These are phyloP conservation scores for Suhomyces canberraensis DNA, from an alignment of 805 yeast species.

Conservation along the genomic window DNA sequence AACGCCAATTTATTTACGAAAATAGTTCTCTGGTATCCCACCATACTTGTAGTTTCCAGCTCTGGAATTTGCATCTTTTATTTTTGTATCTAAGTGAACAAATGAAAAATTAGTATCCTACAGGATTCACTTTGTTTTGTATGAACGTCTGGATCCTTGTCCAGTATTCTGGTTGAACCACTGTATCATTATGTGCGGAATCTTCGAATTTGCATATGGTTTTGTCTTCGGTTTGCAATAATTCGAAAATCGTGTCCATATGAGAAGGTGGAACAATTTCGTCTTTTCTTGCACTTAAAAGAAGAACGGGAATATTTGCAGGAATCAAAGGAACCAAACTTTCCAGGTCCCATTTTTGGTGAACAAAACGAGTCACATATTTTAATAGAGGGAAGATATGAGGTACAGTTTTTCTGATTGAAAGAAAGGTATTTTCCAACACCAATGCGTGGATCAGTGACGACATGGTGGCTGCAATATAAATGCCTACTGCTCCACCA, in stretches of 20 bases:
- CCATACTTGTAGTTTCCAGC: too few relatives aligned
- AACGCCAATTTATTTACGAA: slow-evolving; percentile 4
- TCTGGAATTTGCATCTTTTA: too few relatives aligned
- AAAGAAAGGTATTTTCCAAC: slow-evolving; percentile 82
- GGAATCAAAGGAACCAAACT: slow-evolving; percentile 49
- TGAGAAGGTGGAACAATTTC: slow-evolving; percentile 91
- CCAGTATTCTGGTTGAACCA: slow-evolving; percentile 77
- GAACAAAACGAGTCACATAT: slow-evolving; percentile 58
- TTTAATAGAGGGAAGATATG: slow-evolving; percentile 68
- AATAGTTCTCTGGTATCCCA: too few relatives aligned
- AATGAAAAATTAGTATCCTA: slow-evolving; percentile 29
- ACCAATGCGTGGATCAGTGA: slow-evolving; percentile 58
- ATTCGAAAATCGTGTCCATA: slow-evolving; percentile 57
- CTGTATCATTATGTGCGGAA: slow-evolving; percentile 82
- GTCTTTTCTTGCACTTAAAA: slow-evolving; percentile 72
- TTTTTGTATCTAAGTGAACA: too few relatives aligned
- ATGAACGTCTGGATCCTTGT: slow-evolving; percentile 56
- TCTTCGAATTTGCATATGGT: slow-evolving; percentile 50
- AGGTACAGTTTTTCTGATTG: slow-evolving; percentile 67
- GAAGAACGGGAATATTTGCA: slow-evolving; percentile 57
- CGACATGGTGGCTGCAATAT: slow-evolving; percentile 63
- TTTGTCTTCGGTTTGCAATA: slow-evolving; percentile 52
- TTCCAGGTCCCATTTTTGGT: slow-evolving; percentile 83
- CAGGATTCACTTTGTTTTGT: slow-evolving; percentile 40
- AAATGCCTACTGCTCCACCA: slow-evolving; percentile 93